Evolutionary conservation across 2,329 filamentous ascomycete species (phyloP).

Genomic region (Aureobasidium sp.): DNA sequence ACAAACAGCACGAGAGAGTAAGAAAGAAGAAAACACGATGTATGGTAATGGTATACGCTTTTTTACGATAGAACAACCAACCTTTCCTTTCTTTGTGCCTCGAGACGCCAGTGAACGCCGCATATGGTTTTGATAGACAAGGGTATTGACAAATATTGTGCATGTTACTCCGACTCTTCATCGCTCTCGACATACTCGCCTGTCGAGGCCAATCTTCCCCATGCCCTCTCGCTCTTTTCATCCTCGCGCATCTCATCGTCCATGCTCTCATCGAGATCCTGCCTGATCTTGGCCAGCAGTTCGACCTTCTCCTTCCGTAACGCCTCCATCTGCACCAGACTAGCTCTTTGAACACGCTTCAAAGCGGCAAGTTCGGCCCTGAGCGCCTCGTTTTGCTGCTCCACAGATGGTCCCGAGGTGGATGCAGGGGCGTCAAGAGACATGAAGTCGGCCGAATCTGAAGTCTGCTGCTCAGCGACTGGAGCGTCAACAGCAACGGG

Average conservation of each 20-base stretch:
- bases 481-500: constrained; percentile 20
- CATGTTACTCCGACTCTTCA: constrained; percentile 1
- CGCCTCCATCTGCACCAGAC: constrained; percentile 39
- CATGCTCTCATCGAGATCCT: not conserved
- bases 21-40: not conserved
- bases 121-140: not conserved
- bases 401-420: constrained; percentile 15
- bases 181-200: constrained; percentile 9
- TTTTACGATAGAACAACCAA: constrained; percentile 5
- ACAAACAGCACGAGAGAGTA: not conserved
- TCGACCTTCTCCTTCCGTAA: constrained; percentile 36
- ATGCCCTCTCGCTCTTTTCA: constrained; percentile 11
- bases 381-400: constrained; percentile 26
- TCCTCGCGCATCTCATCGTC: not conserved
- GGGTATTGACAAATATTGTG: not conserved
- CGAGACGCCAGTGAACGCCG: constrained; percentile 2
- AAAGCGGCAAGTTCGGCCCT: constrained; percentile 37
- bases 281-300: constrained; percentile 24
- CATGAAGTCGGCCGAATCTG: constrained; percentile 32
- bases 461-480: constrained; percentile 10
- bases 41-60: constrained; percentile 13
- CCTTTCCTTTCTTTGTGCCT: not conserved
- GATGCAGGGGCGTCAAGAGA: constrained; percentile 24
- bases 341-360: constrained; percentile 39
- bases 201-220: not conserved